Conservation (phyloP, 129 eudicot genomes). For the Helianthus annuus region HanXRQr2.0-SUNRISE NC_035433.2:106561709-106562208, state of each 20-base stretch:
- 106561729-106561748: conserved; percentile 57
- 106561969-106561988: not conserved
- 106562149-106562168: not conserved
- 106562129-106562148: not conserved
- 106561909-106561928: conserved; percentile 6
- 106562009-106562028: conserved; percentile 82
- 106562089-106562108: conserved; percentile 50
- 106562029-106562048: conserved; percentile 76
- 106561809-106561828: conserved; percentile 44
- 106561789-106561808: conserved; percentile 19
- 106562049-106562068: conserved; percentile 86
- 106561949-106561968: conserved; percentile 1
- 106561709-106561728: conserved; percentile 47
- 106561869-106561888: conserved; percentile 81
- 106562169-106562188: not conserved
- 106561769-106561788: conserved; percentile 1
- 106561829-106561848: conserved; percentile 44
- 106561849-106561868: conserved; percentile 63
- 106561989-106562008: not conserved
- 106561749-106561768: not conserved
- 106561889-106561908: conserved; percentile 82
- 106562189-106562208: not conserved
- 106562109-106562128: conserved; percentile 17
- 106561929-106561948: not conserved
- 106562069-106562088: conserved; percentile 73